Evolutionary conservation across 805 yeast species (phyloP), one percentile per base, ranked within the genome.

Genomic region (Wickerhamomyces alni): DNA sequence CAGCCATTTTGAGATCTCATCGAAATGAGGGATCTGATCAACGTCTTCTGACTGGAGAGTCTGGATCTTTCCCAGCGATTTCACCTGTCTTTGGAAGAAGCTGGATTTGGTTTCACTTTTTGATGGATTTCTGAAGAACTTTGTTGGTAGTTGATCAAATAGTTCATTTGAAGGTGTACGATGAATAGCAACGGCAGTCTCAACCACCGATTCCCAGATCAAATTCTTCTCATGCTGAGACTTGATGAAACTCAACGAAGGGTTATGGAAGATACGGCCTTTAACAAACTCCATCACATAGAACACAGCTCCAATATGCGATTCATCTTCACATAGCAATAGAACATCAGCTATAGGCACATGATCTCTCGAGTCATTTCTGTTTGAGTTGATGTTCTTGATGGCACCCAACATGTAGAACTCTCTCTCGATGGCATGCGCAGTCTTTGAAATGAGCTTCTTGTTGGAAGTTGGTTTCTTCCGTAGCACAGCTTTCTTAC

Each of bases 381-480:
- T 42, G 1, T 19, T 9, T 5, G 45, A 38, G 33, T 63, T 55
- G 44, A 55, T 52, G 8, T 46, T 43, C 31, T 50, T 48, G 27
- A 66, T 49, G n/a, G 67, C 63, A 35, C 65, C 65, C 25, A 76
- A 52, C 57, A 77, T 67, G 52, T 66, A 66, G 49, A 71, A 78
- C 51, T 78, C 85, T 15, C 84, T 54, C 47, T 78, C 84, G 25
- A 78, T 73, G 4, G 82, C 73, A 54, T 78, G 85, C 1, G 85
- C 82, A 8, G 77, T 66, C 46, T 65, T 70, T 15, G 77, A 69
- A 15, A 76, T 69, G 34, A 78, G 60, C 41, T 70, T 62, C 27
- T 63, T 63, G 45, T 72, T 74, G 3, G 72, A 56, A 8, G 70
- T 65, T 1, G 85, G 85, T 50, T 78, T 78, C 46, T 77, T 64